These are phyloP conservation scores for Mycena maculata DNA, from an alignment of 768 basidiomycete genomes.

Conservation along the genomic window DNA sequence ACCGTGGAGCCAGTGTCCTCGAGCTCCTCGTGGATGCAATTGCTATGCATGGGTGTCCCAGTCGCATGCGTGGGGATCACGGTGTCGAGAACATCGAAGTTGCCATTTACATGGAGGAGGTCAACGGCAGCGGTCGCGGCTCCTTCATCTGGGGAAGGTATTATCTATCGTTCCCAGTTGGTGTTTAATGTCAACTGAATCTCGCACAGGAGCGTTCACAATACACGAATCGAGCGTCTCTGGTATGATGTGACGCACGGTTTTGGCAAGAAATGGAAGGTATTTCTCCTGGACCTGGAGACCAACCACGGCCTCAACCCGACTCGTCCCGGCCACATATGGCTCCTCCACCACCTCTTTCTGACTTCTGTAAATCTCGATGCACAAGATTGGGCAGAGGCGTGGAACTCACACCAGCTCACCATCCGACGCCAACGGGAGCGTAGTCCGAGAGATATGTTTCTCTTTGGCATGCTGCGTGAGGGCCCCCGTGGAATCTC, in stretches of 20 bases:
- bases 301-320: conserved; percentile 36
- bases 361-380: conserved; percentile 39
- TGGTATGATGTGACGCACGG: conserved; percentile 46
- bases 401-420: conserved; percentile 45
- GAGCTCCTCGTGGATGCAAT: conserved; percentile 20
- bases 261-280: conserved; percentile 46
- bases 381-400: conserved; percentile 39
- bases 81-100: conserved; percentile 21
- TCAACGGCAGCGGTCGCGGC: conserved; percentile 1
- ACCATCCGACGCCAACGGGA: conserved; percentile 16
- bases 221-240: conserved; percentile 38
- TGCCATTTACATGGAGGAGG: conserved; percentile 7
- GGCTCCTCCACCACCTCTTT: conserved; percentile 47
- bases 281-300: conserved; percentile 45
- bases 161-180: neutral
- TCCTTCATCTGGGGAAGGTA: conserved; percentile 24
- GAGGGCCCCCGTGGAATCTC: conserved; percentile 31
- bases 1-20: conserved; percentile 4
- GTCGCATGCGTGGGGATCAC: conserved; percentile 38
- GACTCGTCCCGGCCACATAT: conserved; percentile 38
- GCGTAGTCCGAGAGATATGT: conserved; percentile 32
- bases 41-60: conserved; percentile 45
- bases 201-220: conserved; percentile 30
- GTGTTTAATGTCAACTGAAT: neutral
- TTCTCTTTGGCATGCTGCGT: conserved; percentile 35